These are phyloP conservation scores for Solanum microdontum DNA, from an alignment of 257 asterid genomes.

Conservation along the genomic window DNA sequence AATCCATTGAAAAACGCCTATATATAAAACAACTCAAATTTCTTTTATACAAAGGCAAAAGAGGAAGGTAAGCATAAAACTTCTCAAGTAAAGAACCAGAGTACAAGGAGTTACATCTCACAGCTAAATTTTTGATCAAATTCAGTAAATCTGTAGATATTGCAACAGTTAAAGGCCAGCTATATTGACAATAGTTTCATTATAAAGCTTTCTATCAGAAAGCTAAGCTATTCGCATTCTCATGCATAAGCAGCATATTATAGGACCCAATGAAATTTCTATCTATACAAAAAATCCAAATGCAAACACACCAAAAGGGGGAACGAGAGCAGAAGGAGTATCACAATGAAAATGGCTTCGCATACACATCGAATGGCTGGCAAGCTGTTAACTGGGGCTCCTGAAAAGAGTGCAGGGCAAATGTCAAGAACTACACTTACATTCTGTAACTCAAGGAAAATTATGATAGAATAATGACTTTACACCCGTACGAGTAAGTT, in stretches of 20 bases:
- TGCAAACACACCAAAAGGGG: neutral
- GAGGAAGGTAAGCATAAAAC: neutral
- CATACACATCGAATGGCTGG: constrained; percentile 66
- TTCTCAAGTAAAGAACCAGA: neutral
- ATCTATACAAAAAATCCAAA: neutral
- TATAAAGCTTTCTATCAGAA: neutral
- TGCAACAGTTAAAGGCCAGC: neutral
- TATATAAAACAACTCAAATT: neutral
- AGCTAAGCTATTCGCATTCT: neutral
- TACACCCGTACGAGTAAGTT: too few species aligned
- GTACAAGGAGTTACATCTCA: neutral
- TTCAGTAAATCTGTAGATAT: neutral
- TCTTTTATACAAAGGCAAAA: neutral
- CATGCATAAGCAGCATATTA: neutral
- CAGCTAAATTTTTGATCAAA: neutral
- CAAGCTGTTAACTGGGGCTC: constrained; percentile 88
- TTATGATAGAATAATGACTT: neutral
- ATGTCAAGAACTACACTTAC: neutral
- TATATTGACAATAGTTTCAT: neutral
- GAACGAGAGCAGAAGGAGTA: neutral
- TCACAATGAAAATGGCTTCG: constrained; percentile 88
- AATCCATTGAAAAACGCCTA: too few species aligned
- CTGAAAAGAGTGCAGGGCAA: constrained; percentile 28
- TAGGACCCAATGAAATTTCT: neutral
- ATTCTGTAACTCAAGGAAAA: neutral